Evolutionary conservation across 495 filamentous ascomycete genomes (phyloP).

Genomic region (Hypomontagnella monticulosa): DNA sequence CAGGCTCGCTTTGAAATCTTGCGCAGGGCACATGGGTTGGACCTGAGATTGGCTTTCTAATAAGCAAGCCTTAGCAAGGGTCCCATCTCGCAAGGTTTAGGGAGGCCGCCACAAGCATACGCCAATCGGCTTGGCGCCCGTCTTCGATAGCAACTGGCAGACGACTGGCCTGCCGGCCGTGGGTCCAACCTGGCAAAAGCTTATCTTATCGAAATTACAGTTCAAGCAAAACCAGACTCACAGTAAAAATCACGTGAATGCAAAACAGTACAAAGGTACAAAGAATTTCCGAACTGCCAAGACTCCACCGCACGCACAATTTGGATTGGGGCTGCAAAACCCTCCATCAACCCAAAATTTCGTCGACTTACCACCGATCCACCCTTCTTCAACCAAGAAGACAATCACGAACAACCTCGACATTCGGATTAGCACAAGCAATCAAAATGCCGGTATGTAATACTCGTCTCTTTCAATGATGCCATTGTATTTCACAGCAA

Average conservation of each 20-base stretch:
- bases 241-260: constrained; percentile 31
- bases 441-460: constrained; percentile 86
- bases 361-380: constrained; percentile 38
- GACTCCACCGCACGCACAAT: constrained; percentile 45
- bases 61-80: constrained; percentile 25
- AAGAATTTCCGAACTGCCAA: neutral
- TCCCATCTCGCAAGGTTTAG: constrained; percentile 30
- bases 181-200: neutral
- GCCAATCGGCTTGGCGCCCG: constrained; percentile 34
- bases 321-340: constrained; percentile 51
- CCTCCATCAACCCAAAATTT: constrained; percentile 46
- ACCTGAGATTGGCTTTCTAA: constrained; percentile 34
- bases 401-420: constrained; percentile 51
- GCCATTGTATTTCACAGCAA: neutral
- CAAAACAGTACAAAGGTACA: constrained; percentile 26
- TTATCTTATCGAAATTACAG: constrained; percentile 19
- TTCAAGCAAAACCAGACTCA: no score
- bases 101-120: constrained; percentile 39
- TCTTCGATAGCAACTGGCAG: constrained; percentile 22
- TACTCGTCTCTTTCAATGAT: neutral
- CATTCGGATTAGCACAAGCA: constrained; percentile 59
- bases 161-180: constrained; percentile 19
- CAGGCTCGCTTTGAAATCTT: constrained; percentile 37
- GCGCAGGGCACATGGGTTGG: constrained; percentile 20
- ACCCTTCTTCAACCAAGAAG: constrained; percentile 47